A percentile compares a stretch with the other conserved stretches of the same genome.
phyloP scores from a whole-genome alignment of 768 basidiomycete species.

The Sistotremastrum niveocremeum region DNA sequence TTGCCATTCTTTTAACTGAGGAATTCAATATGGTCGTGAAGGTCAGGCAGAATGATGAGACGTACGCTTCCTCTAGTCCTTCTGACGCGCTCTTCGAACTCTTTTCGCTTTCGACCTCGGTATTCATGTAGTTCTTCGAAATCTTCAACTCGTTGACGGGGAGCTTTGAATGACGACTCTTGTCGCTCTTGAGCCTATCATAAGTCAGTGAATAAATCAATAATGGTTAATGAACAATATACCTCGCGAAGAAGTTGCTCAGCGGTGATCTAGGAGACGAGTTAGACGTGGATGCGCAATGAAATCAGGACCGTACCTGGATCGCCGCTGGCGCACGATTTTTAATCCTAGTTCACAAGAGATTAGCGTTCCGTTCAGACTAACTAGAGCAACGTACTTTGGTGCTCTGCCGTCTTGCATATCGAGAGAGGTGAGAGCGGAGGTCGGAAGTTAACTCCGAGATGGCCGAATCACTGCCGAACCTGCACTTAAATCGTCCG shows the following conservation, averaged over 20 bases:
- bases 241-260: slow-evolving; percentile 96
- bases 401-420: slow-evolving; percentile 80
- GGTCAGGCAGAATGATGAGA: neutral
- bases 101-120: slow-evolving; percentile 75
- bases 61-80: slow-evolving; percentile 21
- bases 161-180: slow-evolving; percentile 82
- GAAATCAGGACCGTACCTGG: slow-evolving; percentile 40
- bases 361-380: slow-evolving; percentile 2
- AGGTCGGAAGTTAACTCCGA: too few relatives aligned
- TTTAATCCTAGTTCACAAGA: slow-evolving; percentile 55
- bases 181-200: slow-evolving; percentile 93
- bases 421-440: slow-evolving; percentile 1
- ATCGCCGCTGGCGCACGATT: slow-evolving; percentile 92
- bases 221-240: slow-evolving; percentile 7
- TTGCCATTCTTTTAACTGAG: slow-evolving; percentile 55
- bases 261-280: slow-evolving; percentile 68
- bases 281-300: neutral
- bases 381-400: slow-evolving; percentile 28
- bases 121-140: slow-evolving; percentile 77
- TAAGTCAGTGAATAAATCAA: neutral
- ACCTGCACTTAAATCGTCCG: too few relatives aligned
- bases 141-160: slow-evolving; percentile 92
- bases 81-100: slow-evolving; percentile 68
- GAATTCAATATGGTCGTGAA: slow-evolving; percentile 12
- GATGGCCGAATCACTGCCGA: too few relatives aligned